Conservation (phyloP, 768 basidiomycete species). For the Clavaria fumosa region DNA sequence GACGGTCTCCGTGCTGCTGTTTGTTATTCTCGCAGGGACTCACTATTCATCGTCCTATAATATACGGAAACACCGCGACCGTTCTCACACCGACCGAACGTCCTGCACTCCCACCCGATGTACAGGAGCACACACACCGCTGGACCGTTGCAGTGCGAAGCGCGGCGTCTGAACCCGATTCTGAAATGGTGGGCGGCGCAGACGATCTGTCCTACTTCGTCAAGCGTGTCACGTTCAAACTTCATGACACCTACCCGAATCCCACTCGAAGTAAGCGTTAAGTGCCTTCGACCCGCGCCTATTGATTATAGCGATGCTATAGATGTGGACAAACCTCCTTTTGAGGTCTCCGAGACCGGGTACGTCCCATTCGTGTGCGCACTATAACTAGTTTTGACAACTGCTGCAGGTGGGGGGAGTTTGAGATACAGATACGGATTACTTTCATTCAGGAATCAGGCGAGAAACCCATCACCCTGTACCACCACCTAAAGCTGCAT, state of each 20-base stretch:
- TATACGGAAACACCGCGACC: conserved; percentile 88
- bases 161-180: conserved; percentile 58
- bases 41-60: conserved; percentile 76
- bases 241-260: conserved; percentile 92
- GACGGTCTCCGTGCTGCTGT: too few relatives aligned
- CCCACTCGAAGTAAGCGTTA: conserved; percentile 68
- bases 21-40: conserved; percentile 43
- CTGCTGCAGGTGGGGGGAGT: conserved; percentile 81
- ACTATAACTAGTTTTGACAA: not conserved
- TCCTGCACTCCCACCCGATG: conserved; percentile 38
- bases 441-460: conserved; percentile 79
- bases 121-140: conserved; percentile 89
- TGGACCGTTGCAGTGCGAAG: conserved; percentile 96
- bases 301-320: conserved; percentile 2
- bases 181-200: conserved; percentile 72
- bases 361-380: conserved; percentile 15
- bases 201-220: conserved; percentile 87
- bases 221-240: conserved; percentile 91
- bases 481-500: conserved; percentile 92
- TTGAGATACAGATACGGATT: conserved; percentile 87
- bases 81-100: conserved; percentile 65
- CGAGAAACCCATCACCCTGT: conserved; percentile 77
- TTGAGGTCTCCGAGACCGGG: conserved; percentile 94
- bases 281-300: too few relatives aligned
- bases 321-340: conserved; percentile 91